Evolutionary conservation across 1,139 yeast species (phyloP).

Genomic region (Sugiyamaella xylanicola): DNA sequence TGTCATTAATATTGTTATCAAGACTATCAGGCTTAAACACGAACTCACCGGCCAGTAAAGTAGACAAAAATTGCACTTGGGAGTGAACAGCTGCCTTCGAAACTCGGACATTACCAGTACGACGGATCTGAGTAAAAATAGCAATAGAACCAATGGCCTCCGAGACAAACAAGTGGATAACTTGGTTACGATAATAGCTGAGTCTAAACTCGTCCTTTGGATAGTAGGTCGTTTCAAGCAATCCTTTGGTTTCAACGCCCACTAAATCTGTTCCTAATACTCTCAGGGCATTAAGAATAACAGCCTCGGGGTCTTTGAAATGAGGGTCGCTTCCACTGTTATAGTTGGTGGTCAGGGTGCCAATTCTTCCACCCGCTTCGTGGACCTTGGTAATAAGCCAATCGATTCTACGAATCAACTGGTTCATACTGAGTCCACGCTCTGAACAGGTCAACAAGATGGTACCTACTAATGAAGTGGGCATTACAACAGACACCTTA

Average conservation of each 20-base stretch:
- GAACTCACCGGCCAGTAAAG: slow-evolving; percentile 46
- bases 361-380: slow-evolving; percentile 46
- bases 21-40: slow-evolving; percentile 46
- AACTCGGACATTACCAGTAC: slow-evolving; percentile 29
- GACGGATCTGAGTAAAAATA: slow-evolving; percentile 37
- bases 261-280: slow-evolving; percentile 46
- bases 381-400: slow-evolving; percentile 44
- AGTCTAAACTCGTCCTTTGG: slow-evolving; percentile 48
- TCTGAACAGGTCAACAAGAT: slow-evolving; percentile 46
- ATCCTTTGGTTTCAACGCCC: slow-evolving; percentile 39
- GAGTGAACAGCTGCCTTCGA: slow-evolving; percentile 33
- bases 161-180: slow-evolving; percentile 47
- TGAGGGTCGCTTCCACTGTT: slow-evolving; percentile 23
- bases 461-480: slow-evolving; percentile 48
- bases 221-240: slow-evolving; percentile 45
- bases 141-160: slow-evolving; percentile 47
- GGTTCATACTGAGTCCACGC: slow-evolving; percentile 44
- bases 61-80: slow-evolving; percentile 42
- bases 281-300: slow-evolving; percentile 44
- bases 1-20: slow-evolving; percentile 40
- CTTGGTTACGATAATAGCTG: slow-evolving; percentile 48
- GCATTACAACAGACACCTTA: slow-evolving; percentile 48
- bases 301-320: slow-evolving; percentile 35
- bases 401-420: slow-evolving; percentile 42
- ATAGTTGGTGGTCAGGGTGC: slow-evolving; percentile 36